Percentiles rank a stretch among this genome's conserved stretches.
Evolutionary conservation across 768 basidiomycete species (phyloP).

Genomic region (Suillus subaureus): DNA sequence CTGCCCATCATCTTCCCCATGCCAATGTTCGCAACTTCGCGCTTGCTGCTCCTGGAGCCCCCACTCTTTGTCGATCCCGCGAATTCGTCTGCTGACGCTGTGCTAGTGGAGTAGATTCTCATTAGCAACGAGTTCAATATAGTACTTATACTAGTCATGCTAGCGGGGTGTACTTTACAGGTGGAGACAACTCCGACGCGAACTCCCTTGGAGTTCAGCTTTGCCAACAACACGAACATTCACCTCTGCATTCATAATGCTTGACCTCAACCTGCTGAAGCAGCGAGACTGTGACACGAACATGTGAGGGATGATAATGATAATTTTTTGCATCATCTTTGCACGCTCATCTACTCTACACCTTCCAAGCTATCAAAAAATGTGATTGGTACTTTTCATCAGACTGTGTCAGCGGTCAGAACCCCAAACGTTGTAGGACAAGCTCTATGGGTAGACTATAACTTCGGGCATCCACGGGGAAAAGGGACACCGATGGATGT

Average conservation of each 20-base stretch:
- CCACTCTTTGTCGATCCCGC: too few species aligned
- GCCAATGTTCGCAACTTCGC: too few species aligned
- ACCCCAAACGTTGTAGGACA: too few species aligned
- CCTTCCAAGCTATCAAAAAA: neutral
- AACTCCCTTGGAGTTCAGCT: too few species aligned
- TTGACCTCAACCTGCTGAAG: neutral
- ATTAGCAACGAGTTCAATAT: neutral
- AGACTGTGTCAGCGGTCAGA: neutral
- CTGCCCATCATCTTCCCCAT: too few species aligned
- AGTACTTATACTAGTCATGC: neutral
- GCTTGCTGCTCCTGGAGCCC: too few species aligned
- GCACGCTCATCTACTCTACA: neutral
- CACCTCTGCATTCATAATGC: neutral
- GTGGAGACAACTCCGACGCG: neutral
- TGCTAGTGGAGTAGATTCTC: neutral
- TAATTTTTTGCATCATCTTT: too few species aligned
- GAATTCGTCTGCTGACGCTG: too few species aligned
- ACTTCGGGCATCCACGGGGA: neutral
- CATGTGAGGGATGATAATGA: too few species aligned
- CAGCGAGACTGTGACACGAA: neutral
- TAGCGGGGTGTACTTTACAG: neutral
- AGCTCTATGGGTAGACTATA: too few species aligned
- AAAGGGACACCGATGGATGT: neutral
- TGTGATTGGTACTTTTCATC: neutral
- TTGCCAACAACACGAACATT: neutral